Conservation (phyloP, 805 yeast genomes). For the Candida dendrica region DNA sequence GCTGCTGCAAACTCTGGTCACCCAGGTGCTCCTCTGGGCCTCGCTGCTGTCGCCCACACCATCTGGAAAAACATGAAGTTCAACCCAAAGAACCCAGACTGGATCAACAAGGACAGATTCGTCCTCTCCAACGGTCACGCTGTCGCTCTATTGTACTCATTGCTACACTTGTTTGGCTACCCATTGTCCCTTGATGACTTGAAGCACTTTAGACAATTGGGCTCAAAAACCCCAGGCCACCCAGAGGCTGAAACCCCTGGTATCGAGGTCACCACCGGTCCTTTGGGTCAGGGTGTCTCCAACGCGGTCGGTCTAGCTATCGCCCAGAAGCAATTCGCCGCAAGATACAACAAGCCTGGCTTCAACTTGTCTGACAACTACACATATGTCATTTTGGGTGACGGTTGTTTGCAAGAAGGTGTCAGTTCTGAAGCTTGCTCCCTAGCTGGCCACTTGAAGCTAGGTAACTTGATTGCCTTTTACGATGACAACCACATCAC, state of each 20-base stretch:
- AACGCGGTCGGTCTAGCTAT: slow-evolving; percentile 96
- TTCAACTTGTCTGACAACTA: slow-evolving; percentile 63
- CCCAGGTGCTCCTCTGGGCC: slow-evolving; percentile 98
- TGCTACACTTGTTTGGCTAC: slow-evolving; percentile 84
- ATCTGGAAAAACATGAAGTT: slow-evolving; percentile 73
- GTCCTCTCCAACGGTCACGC: slow-evolving; percentile 96
- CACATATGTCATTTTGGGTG: slow-evolving; percentile 84
- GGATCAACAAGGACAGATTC: slow-evolving; percentile 95
- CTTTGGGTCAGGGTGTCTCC: slow-evolving; percentile 95
- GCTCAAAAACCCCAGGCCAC: slow-evolving; percentile 94
- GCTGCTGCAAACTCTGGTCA: slow-evolving; percentile 91
- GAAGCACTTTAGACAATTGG: slow-evolving; percentile 82
- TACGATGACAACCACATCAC: slow-evolving; percentile 97
- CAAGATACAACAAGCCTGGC: slow-evolving; percentile 87
- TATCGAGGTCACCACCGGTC: slow-evolving; percentile 97
- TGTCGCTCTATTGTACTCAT: slow-evolving; percentile 78
- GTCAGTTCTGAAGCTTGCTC: slow-evolving; percentile 91
- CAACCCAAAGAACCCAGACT: slow-evolving; percentile 86
- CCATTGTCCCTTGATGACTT: slow-evolving; percentile 76
- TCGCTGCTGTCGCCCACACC: slow-evolving; percentile 93
- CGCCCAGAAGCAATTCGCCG: slow-evolving; percentile 88
- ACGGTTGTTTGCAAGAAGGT: slow-evolving; percentile 98
- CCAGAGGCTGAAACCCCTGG: slow-evolving; percentile 93
- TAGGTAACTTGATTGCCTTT: slow-evolving; percentile 88
- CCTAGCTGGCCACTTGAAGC: slow-evolving; percentile 91